phyloP scores from a whole-genome alignment of 1,284 basidiomycete species.

The Schizopora paradoxa region DNA sequence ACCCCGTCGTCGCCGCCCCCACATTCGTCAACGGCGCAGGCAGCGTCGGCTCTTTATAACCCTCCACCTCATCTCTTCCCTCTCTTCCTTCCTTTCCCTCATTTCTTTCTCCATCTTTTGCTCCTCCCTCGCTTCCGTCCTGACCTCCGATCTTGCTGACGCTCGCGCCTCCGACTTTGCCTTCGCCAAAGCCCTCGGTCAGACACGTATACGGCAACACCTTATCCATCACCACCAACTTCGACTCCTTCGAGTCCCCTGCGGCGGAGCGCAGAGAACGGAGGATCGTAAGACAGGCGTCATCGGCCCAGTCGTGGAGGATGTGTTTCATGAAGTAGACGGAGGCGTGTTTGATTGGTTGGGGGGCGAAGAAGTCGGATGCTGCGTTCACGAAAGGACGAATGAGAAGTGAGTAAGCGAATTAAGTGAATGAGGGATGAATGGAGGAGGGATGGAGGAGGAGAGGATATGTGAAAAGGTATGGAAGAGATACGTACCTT shows the following conservation, averaged over 20 bases:
- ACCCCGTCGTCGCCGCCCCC: slow-evolving; percentile 18
- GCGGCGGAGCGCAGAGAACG: neutral
- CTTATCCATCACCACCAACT: slow-evolving; percentile 14
- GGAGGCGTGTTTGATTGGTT: slow-evolving; percentile 7
- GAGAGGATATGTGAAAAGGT: too few species aligned
- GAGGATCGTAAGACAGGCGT: slow-evolving; percentile 6
- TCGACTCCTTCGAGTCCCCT: too few species aligned
- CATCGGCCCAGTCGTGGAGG: slow-evolving; percentile 18
- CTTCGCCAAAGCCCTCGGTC: neutral
- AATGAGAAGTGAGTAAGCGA: too few species aligned
- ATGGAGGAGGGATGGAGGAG: too few species aligned
- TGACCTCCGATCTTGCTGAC: too few species aligned
- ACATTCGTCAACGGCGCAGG: slow-evolving; percentile 19
- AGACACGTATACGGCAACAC: slow-evolving; percentile 12
- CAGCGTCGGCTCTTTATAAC: neutral
- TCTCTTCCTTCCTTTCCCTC: too few species aligned
- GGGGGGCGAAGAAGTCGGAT: slow-evolving; percentile 10
- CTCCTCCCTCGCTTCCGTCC: too few species aligned
- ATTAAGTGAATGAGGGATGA: too few species aligned
- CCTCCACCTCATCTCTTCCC: too few species aligned
- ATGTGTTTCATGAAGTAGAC: slow-evolving; percentile 21
- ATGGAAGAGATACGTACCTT: slow-evolving; percentile 5
- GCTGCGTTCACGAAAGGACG: too few species aligned
- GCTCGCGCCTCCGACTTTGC: neutral
- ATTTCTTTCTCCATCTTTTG: too few species aligned